Evolutionary conservation across 1,284 basidiomycete genomes (phyloP), one percentile per base, ranked within the genome.

Genomic region (Fomes fomentarius): DNA sequence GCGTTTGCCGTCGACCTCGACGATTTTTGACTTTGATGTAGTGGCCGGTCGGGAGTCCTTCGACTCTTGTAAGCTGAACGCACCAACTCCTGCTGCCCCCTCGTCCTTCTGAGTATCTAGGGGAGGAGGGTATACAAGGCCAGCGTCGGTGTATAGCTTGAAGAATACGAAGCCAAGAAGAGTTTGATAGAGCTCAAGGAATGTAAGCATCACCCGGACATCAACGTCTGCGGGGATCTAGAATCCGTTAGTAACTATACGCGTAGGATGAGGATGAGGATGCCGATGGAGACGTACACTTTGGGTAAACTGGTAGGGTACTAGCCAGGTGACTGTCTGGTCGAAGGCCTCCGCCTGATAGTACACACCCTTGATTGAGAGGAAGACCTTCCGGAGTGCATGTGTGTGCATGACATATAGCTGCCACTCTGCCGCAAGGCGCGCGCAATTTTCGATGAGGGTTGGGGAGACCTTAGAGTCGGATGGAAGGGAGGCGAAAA

Each of bases 301-400:
- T 77, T 99, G 97, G 4, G 96, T 96, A 73, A 99, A 99, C 69
- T 95, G 93, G 74, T 98, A 99, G 1, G 96, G 96, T 21, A 98
- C 94, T 25, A 99, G 85, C 97, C 97, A 99, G 45, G 95, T 96
- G 47, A 98, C 83, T 28, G 82, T 87, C 74, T 99, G 93, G 62
- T 94, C 96, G 77, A 93, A 85, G 26, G 98, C 83, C 69, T 97
- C 93, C 12, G 94, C 95, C 74, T 99, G 96, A 75, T 97, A 98
- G 75, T 99, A 99, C 54, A 99, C 87, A 42, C 97, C 97, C 75
- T 99, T 99, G 74, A 99, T 98, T 47, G 94, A 96, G 54, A 99
- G 80, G 76, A 99, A 99, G 28, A 91, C 85, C 74, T 98, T 98
- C 56, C 91, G 85, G 37, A 99, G 80, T 9, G 91, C 82, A 63